A percentile compares a stretch with the other conserved stretches of the same genome.
Evolutionary conservation across 371 early-diverging fungal genomes (phyloP).

Genomic region (Syncephalastrum sp.): DNA sequence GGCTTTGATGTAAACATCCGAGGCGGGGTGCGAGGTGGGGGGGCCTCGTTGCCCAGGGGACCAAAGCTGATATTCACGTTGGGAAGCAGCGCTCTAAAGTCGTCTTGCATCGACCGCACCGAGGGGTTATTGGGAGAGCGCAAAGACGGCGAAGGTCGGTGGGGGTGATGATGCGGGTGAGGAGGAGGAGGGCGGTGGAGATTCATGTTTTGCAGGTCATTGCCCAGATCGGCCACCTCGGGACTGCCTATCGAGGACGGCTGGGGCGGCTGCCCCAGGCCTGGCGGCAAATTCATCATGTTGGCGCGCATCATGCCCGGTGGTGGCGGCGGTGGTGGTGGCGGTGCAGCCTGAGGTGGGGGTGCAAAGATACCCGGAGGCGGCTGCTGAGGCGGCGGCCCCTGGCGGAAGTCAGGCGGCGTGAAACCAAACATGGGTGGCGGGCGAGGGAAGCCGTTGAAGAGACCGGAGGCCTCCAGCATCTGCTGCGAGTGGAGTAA

Average conservation of each 20-base stretch:
- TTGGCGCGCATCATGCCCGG: slow-evolving; percentile 29
- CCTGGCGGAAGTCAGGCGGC: slow-evolving; percentile 1
- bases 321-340: slow-evolving; percentile 21
- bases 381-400: no score
- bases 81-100: slow-evolving; percentile 65
- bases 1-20: slow-evolving; percentile 4
- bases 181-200: slow-evolving; percentile 7
- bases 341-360: slow-evolving; percentile 12
- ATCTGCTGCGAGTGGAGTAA: slow-evolving; percentile 53
- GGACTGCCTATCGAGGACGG: background rate
- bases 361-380: slow-evolving; percentile 4
- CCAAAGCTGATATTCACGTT: slow-evolving; percentile 72
- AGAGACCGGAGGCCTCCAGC: slow-evolving; percentile 48
- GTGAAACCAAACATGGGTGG: slow-evolving; percentile 14
- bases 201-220: slow-evolving; percentile 8
- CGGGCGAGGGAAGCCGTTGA: slow-evolving; percentile 25
- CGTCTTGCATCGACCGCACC: slow-evolving; percentile 47
- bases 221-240: slow-evolving; percentile 6
- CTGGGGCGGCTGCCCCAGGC: slow-evolving; percentile 7
- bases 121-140: background rate
- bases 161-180: slow-evolving; percentile 8
- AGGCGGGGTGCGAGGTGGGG: background rate
- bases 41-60: slow-evolving; percentile 28
- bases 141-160: slow-evolving; percentile 1
- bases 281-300: slow-evolving; percentile 18